A percentile compares a stretch with the other conserved stretches of the same genome.
phyloP scores from a whole-genome alignment of 495 filamentous ascomycete species.

The Aspergillus asperescens region DNA sequence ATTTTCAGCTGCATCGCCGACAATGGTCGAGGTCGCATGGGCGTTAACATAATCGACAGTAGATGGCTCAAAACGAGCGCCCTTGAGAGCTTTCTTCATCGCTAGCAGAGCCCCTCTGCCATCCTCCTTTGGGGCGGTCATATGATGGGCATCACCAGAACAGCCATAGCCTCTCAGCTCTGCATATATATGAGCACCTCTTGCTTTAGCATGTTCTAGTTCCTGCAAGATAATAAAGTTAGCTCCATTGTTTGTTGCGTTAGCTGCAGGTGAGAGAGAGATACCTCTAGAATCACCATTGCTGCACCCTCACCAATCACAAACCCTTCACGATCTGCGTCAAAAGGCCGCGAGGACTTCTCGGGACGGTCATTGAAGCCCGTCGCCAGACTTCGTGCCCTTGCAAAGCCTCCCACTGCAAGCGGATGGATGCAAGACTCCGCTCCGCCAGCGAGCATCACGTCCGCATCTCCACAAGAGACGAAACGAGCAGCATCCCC shows the following conservation, averaged over 20 bases:
- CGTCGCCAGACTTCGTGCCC: slow-evolving; percentile 79
- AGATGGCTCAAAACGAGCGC: slow-evolving; percentile 61
- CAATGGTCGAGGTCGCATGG: slow-evolving; percentile 79
- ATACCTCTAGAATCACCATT: slow-evolving; percentile 74
- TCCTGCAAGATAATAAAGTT: slow-evolving; percentile 47
- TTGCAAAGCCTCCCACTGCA: slow-evolving; percentile 83
- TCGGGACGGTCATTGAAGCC: slow-evolving; percentile 69
- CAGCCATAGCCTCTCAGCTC: slow-evolving; percentile 85
- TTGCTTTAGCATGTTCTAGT: slow-evolving; percentile 74
- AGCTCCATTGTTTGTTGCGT: not conserved
- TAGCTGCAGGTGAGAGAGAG: not conserved
- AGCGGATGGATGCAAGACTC: slow-evolving; percentile 96
- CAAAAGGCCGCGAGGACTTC: slow-evolving; percentile 79
- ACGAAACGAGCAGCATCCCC: slow-evolving; percentile 91
- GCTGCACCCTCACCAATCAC: slow-evolving; percentile 92
- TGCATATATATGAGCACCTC: slow-evolving; percentile 80
- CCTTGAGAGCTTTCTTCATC: slow-evolving; percentile 77
- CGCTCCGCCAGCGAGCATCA: slow-evolving; percentile 91
- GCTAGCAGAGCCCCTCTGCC: slow-evolving; percentile 75
- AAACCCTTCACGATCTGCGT: slow-evolving; percentile 75
- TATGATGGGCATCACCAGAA: slow-evolving; percentile 83
- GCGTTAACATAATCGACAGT: slow-evolving; percentile 92
- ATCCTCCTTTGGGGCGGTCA: slow-evolving; percentile 80
- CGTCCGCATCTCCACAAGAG: slow-evolving; percentile 79
- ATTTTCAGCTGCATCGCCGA: slow-evolving; percentile 88